Evolutionary conservation across 345 rosid genomes (phyloP).

Genomic region (Dovyalis caffra): DNA sequence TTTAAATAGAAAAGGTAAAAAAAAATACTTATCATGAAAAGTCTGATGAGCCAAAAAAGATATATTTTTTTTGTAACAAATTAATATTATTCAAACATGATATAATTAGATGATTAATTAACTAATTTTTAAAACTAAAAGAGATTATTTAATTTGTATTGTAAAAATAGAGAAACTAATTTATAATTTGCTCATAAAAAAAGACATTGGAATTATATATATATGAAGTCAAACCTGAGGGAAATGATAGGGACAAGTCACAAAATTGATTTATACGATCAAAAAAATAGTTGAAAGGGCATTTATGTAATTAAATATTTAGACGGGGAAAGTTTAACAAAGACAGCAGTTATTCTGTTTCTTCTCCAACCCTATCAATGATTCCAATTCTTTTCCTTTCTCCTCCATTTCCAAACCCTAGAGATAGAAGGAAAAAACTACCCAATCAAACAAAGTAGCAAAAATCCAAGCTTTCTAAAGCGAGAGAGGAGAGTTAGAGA

Average conservation of each 20-base stretch:
- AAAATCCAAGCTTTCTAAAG: neutral
- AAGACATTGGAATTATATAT: too few species aligned
- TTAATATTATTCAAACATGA: too few species aligned
- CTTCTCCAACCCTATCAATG: neutral
- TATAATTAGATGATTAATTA: too few species aligned
- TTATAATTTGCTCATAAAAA: too few species aligned
- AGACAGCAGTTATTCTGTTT: conserved; percentile 14
- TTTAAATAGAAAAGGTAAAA: too few species aligned
- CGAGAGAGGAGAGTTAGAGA: neutral
- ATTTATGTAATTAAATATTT: neutral
- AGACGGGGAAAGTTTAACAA: neutral
- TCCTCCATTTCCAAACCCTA: conserved; percentile 10
- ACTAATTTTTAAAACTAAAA: too few species aligned
- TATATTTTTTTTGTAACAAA: too few species aligned
- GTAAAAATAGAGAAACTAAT: too few species aligned
- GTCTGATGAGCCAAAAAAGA: too few species aligned
- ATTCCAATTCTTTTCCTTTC: neutral
- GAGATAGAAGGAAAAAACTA: neutral
- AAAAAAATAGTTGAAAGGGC: neutral
- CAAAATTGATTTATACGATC: neutral
- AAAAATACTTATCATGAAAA: too few species aligned
- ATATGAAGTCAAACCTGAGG: neutral
- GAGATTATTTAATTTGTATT: too few species aligned
- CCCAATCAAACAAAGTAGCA: neutral
- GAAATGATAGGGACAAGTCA: neutral